Conservation (phyloP, 1,284 basidiomycete species). For the Anthracocystis panici-leucophaei region DNA sequence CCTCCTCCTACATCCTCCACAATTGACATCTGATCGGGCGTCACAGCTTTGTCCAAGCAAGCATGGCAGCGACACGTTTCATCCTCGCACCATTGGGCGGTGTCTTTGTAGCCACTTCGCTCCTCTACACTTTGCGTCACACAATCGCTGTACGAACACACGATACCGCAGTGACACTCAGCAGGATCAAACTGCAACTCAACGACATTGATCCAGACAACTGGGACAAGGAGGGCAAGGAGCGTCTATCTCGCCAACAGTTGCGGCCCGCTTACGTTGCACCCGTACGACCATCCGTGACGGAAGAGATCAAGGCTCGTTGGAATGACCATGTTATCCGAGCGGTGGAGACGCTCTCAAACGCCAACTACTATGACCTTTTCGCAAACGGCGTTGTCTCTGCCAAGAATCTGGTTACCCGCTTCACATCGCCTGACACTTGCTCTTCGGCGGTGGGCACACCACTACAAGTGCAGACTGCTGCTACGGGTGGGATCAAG, state of each 20-base stretch:
- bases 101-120: slow-evolving; percentile 51
- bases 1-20: too few relatives aligned
- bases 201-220: slow-evolving; percentile 56
- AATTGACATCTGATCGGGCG: too few relatives aligned
- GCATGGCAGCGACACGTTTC: slow-evolving; percentile 46
- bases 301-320: slow-evolving; percentile 53
- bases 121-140: slow-evolving; percentile 55
- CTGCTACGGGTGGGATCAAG: slow-evolving; percentile 42
- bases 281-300: slow-evolving; percentile 37
- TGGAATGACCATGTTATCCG: slow-evolving; percentile 53
- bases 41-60: not conserved
- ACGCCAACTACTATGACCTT: slow-evolving; percentile 52
- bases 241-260: slow-evolving; percentile 30
- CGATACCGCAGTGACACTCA: slow-evolving; percentile 40
- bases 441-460: slow-evolving; percentile 13
- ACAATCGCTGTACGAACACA: slow-evolving; percentile 52
- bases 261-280: slow-evolving; percentile 47
- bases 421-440: slow-evolving; percentile 11
- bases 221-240: slow-evolving; percentile 48
- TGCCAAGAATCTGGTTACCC: slow-evolving; percentile 31
- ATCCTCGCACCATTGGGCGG: slow-evolving; percentile 45
- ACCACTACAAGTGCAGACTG: slow-evolving; percentile 30
- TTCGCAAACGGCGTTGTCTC: slow-evolving; percentile 43
- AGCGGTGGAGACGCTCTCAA: slow-evolving; percentile 31
- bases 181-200: slow-evolving; percentile 46